These are phyloP conservation scores for Colletotrichum sp. DNA, from an alignment of 2,329 filamentous ascomycete species.

Conservation along the genomic window DNA sequence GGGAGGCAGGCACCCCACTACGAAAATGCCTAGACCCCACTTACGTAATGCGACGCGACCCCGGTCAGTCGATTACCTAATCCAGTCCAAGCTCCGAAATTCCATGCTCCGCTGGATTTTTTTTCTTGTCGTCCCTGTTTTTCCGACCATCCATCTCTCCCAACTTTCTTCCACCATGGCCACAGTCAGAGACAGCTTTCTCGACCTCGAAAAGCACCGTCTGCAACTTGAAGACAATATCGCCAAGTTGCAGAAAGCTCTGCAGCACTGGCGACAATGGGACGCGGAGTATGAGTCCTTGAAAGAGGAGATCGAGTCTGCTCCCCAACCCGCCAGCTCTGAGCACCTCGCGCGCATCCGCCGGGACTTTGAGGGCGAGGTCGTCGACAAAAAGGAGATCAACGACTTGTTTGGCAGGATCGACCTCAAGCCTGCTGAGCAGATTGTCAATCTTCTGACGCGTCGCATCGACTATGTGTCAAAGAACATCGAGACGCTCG, in stretches of 20 bases:
- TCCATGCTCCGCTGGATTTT: slow-evolving; percentile 5
- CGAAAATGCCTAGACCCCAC: background rate
- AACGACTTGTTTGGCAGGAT: slow-evolving; percentile 51
- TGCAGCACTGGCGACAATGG: slow-evolving; percentile 89
- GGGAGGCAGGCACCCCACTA: too few species aligned
- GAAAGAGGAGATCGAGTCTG: slow-evolving; percentile 76
- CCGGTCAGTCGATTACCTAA: background rate
- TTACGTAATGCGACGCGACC: background rate
- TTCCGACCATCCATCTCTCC: background rate
- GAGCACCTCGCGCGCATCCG: slow-evolving; percentile 64
- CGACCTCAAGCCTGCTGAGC: slow-evolving; percentile 56
- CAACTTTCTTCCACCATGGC: slow-evolving; percentile 37
- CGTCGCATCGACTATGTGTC: slow-evolving; percentile 89
- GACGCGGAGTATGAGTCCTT: slow-evolving; percentile 91
- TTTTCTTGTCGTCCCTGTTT: background rate
- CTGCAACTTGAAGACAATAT: slow-evolving; percentile 78
- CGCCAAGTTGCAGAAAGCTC: slow-evolving; percentile 72
- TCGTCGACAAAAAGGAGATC: slow-evolving; percentile 64
- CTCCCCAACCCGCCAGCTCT: slow-evolving; percentile 51
- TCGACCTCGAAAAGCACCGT: slow-evolving; percentile 77
- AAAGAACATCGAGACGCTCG: slow-evolving; percentile 76
- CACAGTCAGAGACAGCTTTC: slow-evolving; percentile 54
- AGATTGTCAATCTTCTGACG: slow-evolving; percentile 71
- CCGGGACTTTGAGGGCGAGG: slow-evolving; percentile 63
- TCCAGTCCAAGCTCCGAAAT: background rate